These are phyloP conservation scores for Suillus variegatus DNA, from an alignment of 768 basidiomycete species.

Conservation along the genomic window DNA sequence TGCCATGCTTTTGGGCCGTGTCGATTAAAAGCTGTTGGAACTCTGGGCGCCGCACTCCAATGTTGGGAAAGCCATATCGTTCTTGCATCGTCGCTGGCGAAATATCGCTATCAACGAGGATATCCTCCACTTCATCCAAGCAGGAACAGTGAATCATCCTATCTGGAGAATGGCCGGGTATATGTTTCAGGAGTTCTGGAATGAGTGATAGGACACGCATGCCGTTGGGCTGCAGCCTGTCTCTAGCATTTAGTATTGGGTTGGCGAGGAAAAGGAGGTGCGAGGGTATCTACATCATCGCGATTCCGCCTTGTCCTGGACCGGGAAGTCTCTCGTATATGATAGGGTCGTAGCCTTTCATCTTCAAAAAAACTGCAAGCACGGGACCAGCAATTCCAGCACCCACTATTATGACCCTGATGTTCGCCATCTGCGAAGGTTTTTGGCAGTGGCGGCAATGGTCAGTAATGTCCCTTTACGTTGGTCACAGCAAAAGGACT, in stretches of 20 bases:
- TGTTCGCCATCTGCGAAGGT: slow-evolving; percentile 4
- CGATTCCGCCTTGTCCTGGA: slow-evolving; percentile 27
- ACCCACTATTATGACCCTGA: slow-evolving; percentile 40
- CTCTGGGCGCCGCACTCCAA: slow-evolving; percentile 33
- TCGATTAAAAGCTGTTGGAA: slow-evolving; percentile 34
- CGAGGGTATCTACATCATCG: slow-evolving; percentile 28
- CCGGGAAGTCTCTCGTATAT: slow-evolving; percentile 34
- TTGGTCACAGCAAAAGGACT: not conserved
- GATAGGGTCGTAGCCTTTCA: slow-evolving; percentile 38
- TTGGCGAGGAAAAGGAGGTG: not conserved
- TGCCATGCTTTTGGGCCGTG: slow-evolving; percentile 31
- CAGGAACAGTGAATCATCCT: slow-evolving; percentile 17
- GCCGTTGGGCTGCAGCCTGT: slow-evolving; percentile 32
- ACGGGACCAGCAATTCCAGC: slow-evolving; percentile 42
- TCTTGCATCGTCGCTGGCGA: slow-evolving; percentile 20
- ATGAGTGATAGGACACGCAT: slow-evolving; percentile 28
- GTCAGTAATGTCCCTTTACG: not conserved
- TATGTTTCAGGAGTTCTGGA: slow-evolving; percentile 26
- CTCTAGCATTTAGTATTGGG: not conserved
- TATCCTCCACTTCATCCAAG: slow-evolving; percentile 26
- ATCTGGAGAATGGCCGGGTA: slow-evolving; percentile 23
- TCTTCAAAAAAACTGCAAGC: slow-evolving; percentile 38
- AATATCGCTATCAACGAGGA: slow-evolving; percentile 27
- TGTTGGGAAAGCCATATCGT: slow-evolving; percentile 26
- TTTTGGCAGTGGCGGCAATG: too few relatives aligned